These are phyloP conservation scores for Orbilia brochopaga DNA, from an alignment of 2,329 filamentous ascomycete species.

Conservation along the genomic window DNA sequence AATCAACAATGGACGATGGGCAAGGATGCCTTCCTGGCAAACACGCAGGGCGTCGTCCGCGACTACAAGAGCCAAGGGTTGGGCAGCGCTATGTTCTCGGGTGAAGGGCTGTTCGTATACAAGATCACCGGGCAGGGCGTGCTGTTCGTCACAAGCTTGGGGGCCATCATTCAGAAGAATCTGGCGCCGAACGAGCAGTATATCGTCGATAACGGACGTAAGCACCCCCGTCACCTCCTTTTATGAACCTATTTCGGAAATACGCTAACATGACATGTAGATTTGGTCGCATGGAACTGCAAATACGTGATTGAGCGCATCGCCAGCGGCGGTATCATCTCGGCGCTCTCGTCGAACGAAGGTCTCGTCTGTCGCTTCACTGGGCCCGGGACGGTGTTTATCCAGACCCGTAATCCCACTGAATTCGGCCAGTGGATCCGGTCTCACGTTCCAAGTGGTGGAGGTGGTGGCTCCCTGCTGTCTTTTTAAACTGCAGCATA, in stretches of 20 bases:
- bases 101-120: conserved; percentile 89
- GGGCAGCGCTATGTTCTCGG: conserved; percentile 89
- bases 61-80: conserved; percentile 86
- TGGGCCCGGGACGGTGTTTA: conserved; percentile 83
- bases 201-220: conserved; percentile 82
- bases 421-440: conserved; percentile 66
- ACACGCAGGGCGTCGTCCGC: conserved; percentile 83
- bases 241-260: background rate
- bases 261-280: conserved; percentile 14
- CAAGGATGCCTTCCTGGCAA: conserved; percentile 82
- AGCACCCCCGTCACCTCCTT: background rate
- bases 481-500: conserved; percentile 26
- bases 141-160: conserved; percentile 89
- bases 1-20: conserved; percentile 81
- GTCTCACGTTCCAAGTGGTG: conserved; percentile 57
- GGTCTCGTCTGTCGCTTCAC: conserved; percentile 89
- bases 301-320: conserved; percentile 91
- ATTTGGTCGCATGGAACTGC: conserved; percentile 95
- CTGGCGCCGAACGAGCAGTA: conserved; percentile 78
- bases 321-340: conserved; percentile 89
- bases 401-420: conserved; percentile 87
- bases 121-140: conserved; percentile 81
- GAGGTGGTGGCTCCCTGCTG: conserved; percentile 41
- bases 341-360: conserved; percentile 79
- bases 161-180: conserved; percentile 92